Evolutionary conservation across 768 basidiomycete genomes (phyloP).

Genomic region (Termitomyces sp.): DNA sequence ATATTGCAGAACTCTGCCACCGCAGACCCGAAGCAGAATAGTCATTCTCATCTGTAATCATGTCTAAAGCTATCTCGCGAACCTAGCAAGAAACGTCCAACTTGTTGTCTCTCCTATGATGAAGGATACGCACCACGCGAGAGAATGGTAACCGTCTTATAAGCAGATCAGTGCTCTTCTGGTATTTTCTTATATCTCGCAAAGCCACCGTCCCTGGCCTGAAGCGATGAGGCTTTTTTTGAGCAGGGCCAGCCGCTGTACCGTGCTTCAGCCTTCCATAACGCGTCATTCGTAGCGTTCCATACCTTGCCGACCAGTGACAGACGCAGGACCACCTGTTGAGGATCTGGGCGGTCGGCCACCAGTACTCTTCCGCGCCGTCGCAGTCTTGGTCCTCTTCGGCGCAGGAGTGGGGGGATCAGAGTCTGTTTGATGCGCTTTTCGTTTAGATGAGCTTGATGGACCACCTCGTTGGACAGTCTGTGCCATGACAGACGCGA

Average conservation of each 20-base stretch:
- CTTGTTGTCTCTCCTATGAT: background rate
- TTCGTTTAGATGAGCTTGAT: slow-evolving; percentile 37
- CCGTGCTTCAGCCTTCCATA: background rate
- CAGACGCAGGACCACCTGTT: slow-evolving; percentile 9
- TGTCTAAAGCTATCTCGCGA: slow-evolving; percentile 89
- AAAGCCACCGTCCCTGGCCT: slow-evolving; percentile 88
- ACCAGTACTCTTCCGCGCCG: slow-evolving; percentile 85
- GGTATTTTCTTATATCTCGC: slow-evolving; percentile 91
- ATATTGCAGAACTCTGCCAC: slow-evolving; percentile 93
- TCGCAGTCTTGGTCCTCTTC: slow-evolving; percentile 48
- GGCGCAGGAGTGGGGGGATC: slow-evolving; percentile 42
- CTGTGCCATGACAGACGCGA: slow-evolving; percentile 51
- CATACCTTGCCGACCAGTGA: slow-evolving; percentile 6
- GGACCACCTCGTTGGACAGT: slow-evolving; percentile 52
- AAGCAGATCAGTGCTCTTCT: slow-evolving; percentile 87
- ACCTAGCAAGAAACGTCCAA: slow-evolving; percentile 52
- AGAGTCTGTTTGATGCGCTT: slow-evolving; percentile 35
- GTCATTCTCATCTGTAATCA: slow-evolving; percentile 73
- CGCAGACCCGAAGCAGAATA: slow-evolving; percentile 59
- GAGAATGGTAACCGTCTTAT: slow-evolving; percentile 88
- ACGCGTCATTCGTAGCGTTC: background rate
- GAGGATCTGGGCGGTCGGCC: slow-evolving; percentile 46
- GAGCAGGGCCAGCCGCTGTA: background rate
- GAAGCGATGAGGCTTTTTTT: slow-evolving; percentile 59
- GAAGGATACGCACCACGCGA: slow-evolving; percentile 62